Percentiles rank a stretch among this genome's conserved stretches.
Evolutionary conservation across 192 early-diverging fungal species (phyloP).

Genomic region (Podila clonocystis): DNA sequence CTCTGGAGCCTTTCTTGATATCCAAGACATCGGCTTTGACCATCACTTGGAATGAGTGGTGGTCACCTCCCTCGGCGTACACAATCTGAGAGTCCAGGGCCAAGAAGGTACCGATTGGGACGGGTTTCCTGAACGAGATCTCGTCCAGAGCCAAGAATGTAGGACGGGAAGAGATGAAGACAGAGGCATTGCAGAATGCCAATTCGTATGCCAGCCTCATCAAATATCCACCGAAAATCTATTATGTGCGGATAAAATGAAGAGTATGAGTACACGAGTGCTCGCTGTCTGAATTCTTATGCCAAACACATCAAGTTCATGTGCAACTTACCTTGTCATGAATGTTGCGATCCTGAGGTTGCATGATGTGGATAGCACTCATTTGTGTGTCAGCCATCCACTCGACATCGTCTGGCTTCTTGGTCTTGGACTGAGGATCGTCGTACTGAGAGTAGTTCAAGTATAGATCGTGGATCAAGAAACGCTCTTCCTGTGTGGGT

Average conservation of each 20-base stretch:
- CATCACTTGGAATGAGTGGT: constrained; percentile 69
- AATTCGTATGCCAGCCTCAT: constrained; percentile 89
- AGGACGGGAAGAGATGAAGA: constrained; percentile 69
- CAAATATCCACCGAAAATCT: constrained; percentile 82
- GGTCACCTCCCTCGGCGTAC: constrained; percentile 65
- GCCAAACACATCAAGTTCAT: constrained; percentile 51
- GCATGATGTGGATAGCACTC: constrained; percentile 68
- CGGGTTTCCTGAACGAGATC: constrained; percentile 81
- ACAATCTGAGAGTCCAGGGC: constrained; percentile 79
- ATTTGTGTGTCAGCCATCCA: constrained; percentile 81
- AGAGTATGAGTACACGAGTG: neutral
- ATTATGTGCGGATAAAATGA: constrained; percentile 27
- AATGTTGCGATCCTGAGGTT: constrained; percentile 85
- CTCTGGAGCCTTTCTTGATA: constrained; percentile 61
- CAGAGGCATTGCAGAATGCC: constrained; percentile 74
- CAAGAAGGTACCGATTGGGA: constrained; percentile 81
- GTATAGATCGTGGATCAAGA: constrained; percentile 81
- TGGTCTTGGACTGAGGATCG: constrained; percentile 28
- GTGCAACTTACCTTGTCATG: constrained; percentile 71
- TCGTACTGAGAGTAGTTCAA: constrained; percentile 70
- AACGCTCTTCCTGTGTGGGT: constrained; percentile 79
- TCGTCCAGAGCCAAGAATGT: constrained; percentile 74
- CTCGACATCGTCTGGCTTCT: constrained; percentile 55
- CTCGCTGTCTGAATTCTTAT: neutral
- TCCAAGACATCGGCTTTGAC: constrained; percentile 82